A percentile compares a stretch with the other conserved stretches of the same genome.
Evolutionary conservation across 1,139 yeast species (phyloP).

Genomic region (Diutina siamensis): DNA sequence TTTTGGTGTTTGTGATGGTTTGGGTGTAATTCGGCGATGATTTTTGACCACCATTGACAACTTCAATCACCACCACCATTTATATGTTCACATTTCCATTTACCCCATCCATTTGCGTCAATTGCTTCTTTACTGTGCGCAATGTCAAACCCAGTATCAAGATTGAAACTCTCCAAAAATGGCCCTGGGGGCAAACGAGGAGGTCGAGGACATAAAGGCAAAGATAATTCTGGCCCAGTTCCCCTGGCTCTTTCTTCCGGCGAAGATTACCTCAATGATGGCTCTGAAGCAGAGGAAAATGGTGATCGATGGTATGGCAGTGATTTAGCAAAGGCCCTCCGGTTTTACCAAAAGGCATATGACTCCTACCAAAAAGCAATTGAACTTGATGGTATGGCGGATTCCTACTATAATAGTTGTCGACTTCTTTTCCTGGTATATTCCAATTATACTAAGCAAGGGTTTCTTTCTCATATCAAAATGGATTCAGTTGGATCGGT

Average conservation of each 20-base stretch:
- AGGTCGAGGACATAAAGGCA: no score
- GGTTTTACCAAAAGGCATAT: constrained; percentile 43
- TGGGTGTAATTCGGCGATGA: no score
- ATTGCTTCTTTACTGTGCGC: no score
- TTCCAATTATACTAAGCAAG: constrained; percentile 17
- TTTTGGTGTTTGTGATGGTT: no score
- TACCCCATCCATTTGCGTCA: no score
- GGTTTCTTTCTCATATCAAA: constrained; percentile 11
- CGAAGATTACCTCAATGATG: constrained; percentile 37
- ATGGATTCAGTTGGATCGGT: constrained; percentile 36
- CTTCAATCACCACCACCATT: no score
- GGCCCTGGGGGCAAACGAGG: neutral
- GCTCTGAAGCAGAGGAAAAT: constrained; percentile 39
- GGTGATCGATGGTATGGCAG: constrained; percentile 51
- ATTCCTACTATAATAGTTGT: constrained; percentile 37
- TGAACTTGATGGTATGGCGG: constrained; percentile 14
- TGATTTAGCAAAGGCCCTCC: constrained; percentile 38
- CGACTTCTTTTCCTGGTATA: constrained; percentile 40
- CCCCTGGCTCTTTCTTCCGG: constrained; percentile 15
- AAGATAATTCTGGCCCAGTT: neutral
- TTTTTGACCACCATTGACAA: no score
- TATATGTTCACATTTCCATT: no score
- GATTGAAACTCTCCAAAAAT: neutral
- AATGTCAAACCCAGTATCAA: neutral
- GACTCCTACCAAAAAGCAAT: constrained; percentile 21